phyloP scores from a whole-genome alignment of 2,329 filamentous ascomycete species.

The Xylaria arbuscula region DNA sequence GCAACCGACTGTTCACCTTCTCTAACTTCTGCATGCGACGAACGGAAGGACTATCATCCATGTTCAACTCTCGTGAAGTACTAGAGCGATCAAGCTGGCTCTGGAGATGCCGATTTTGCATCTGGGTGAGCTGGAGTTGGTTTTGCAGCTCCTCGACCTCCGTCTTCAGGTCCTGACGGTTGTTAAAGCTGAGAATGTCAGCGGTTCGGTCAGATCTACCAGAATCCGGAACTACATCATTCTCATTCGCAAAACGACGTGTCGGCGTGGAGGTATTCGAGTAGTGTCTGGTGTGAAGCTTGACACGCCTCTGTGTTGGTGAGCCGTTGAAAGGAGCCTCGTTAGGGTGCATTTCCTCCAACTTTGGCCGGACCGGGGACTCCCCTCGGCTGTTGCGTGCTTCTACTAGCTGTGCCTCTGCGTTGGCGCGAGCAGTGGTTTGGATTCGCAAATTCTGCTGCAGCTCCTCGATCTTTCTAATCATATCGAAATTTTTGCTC shows the following conservation, averaged over 20 bases:
- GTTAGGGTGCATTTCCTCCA: slow-evolving; percentile 90
- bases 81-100: slow-evolving; percentile 81
- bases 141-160: slow-evolving; percentile 94
- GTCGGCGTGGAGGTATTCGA: slow-evolving; percentile 83
- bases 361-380: slow-evolving; percentile 75
- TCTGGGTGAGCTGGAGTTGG: slow-evolving; percentile 90
- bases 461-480: slow-evolving; percentile 86
- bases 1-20: slow-evolving; percentile 88
- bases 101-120: slow-evolving; percentile 94
- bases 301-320: slow-evolving; percentile 73
- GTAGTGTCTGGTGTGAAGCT: slow-evolving; percentile 66
- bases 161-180: slow-evolving; percentile 88
- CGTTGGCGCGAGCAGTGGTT: slow-evolving; percentile 80
- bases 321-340: slow-evolving; percentile 80
- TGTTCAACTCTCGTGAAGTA: slow-evolving; percentile 68
- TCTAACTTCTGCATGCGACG: slow-evolving; percentile 91
- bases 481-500: slow-evolving; percentile 84
- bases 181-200: slow-evolving; percentile 86
- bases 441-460: slow-evolving; percentile 89
- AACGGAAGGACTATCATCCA: slow-evolving; percentile 81
- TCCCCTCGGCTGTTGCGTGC: slow-evolving; percentile 79
- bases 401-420: slow-evolving; percentile 84
- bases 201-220: slow-evolving; percentile 85
- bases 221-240: slow-evolving; percentile 75
- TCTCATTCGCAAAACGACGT: slow-evolving; percentile 74